These are phyloP conservation scores for Neonectria faginata DNA, from an alignment of 2,329 filamentous ascomycete genomes.

Conservation along the genomic window DNA sequence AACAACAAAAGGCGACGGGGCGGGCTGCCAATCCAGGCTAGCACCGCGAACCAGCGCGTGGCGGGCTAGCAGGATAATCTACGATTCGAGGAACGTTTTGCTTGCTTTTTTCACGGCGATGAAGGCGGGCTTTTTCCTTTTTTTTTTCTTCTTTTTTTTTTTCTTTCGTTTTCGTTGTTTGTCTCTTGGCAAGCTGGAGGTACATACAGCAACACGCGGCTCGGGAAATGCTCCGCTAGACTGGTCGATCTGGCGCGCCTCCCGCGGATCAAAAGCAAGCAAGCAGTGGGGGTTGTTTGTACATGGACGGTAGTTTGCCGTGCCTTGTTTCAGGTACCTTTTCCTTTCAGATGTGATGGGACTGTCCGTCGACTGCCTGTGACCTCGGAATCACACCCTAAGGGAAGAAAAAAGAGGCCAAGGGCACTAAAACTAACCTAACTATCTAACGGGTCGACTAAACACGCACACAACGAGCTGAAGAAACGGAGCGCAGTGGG, in stretches of 20 bases:
- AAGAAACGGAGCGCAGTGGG: constrained; percentile 11
- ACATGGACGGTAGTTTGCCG: too few species aligned
- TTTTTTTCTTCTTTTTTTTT: too few species aligned
- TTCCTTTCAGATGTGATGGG: too few species aligned
- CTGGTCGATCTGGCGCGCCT: constrained; percentile 26
- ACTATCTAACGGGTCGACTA: background rate
- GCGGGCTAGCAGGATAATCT: constrained; percentile 11
- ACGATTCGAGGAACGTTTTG: constrained; percentile 14
- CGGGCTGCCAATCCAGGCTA: constrained; percentile 1
- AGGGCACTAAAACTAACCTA: background rate
- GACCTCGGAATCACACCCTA: too few species aligned
- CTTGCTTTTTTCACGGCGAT: too few species aligned
- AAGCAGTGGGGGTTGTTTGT: constrained; percentile 1
- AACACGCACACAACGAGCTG: constrained; percentile 9
- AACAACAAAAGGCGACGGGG: background rate
- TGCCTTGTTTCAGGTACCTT: too few species aligned
- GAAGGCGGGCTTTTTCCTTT: background rate
- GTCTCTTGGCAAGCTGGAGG: background rate
- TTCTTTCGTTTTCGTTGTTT: background rate
- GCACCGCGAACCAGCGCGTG: background rate
- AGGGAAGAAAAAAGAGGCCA: too few species aligned
- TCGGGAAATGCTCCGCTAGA: constrained; percentile 14
- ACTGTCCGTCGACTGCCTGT: background rate
- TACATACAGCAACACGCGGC: background rate
- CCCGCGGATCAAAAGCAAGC: constrained; percentile 19